Evolutionary conservation across 306 rosid genomes (phyloP), one percentile per base, ranked within the genome.

Genomic region (Vigna unguiculata): DNA sequence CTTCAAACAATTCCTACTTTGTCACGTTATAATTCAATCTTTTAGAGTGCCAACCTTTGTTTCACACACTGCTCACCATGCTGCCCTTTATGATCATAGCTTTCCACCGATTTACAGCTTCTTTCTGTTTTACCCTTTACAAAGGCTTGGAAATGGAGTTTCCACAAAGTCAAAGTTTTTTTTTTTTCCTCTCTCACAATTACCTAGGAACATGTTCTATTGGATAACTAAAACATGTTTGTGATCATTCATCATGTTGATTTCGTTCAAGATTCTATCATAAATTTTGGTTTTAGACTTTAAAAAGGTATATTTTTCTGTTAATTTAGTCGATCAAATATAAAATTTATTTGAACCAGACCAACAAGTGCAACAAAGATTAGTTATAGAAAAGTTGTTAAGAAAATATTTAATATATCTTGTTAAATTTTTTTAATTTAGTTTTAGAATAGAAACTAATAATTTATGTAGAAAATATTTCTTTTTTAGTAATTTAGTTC

Each of bases 11-110:
- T 69, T 32, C 73, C 15, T 65, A 70, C 64, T 69, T 76, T 67
- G 43, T 25, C 38, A 20, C 62, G 53, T 60, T 70, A 58, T 69
- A 67, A 67, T 77, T 48, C n/a, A 69, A 36, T 49, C 32, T 28
- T 74, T 59, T 17, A 7, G 34, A 40, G 21, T 38, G 28, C 82
- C 82, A 67, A 64, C 71, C 45, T 79, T 71, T 83, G 78, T 36
- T 74, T 80, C 61, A 74, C 76, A 75, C 22, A 76, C 53, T 62
- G 78, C 71, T 59, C 38, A 43, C 71, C 81, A 45, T 76, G 83
- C 77, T 76, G 79, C 69, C 74, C 45, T 61, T 61, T 60, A 69
- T 79, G 51, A 83, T 81, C 69, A 65, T 80, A 77, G 71, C 49
- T 47, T 80, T 75, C 16, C 85, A 80, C 79, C 77, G 71, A 77